Conservation (phyloP, 2,329 filamentous ascomycete genomes). For the Aureobasidium sp. region DNA sequence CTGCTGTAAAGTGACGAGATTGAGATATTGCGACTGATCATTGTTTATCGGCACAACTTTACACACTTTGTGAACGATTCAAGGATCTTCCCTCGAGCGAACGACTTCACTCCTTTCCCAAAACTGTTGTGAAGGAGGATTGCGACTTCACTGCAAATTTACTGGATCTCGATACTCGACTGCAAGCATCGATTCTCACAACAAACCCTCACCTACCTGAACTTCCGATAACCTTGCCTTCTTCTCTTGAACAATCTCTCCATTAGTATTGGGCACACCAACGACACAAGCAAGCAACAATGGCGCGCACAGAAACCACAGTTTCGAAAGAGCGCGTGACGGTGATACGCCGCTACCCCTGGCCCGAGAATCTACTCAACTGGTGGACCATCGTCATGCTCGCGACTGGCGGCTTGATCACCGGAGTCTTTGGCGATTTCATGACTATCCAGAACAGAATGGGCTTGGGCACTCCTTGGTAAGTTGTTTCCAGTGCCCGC, state of each 20-base stretch:
- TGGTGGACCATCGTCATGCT: conserved; percentile 59
- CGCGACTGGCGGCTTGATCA: conserved; percentile 48
- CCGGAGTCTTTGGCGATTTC: conserved; percentile 56
- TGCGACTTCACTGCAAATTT: neutral
- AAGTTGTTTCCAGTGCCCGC: conserved; percentile 20
- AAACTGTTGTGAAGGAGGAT: neutral
- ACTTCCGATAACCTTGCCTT: neutral
- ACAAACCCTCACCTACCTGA: neutral
- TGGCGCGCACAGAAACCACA: conserved; percentile 13
- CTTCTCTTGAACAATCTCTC: neutral
- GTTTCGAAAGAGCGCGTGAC: conserved; percentile 4
- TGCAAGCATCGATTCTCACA: neutral
- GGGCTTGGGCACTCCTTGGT: conserved; percentile 54
- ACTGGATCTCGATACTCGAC: neutral
- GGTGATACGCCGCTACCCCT: conserved; percentile 42
- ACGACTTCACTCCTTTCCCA: neutral
- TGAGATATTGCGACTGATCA: neutral
- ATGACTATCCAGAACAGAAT: conserved; percentile 52
- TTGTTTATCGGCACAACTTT: neutral
- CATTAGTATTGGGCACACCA: neutral
- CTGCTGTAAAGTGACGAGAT: neutral
- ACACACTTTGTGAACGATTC: neutral
- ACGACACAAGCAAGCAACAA: neutral
- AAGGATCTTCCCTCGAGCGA: neutral
- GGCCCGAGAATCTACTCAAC: conserved; percentile 59